Base-by-base conservation (phyloP, 148 eudicot genomes). In the Fagopyrum homotropicum region DNA sequence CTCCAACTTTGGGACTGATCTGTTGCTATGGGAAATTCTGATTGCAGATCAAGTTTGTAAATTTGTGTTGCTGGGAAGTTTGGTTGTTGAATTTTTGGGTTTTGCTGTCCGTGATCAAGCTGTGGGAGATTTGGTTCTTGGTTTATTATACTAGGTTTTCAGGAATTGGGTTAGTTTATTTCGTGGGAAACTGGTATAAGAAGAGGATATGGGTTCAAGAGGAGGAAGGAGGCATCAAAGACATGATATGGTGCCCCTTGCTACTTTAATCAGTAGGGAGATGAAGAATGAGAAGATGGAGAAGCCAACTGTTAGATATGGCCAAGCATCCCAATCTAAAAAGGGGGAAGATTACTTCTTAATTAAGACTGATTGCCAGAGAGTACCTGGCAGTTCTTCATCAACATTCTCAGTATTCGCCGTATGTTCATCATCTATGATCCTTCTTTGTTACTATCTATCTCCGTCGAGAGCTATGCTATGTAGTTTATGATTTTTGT, bases 271-370 rank as follows among this genome's bases (percentile, higher is more conserved):
- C 16, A 84, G 84, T 75, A 84, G 82, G 74, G 97, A 92, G 76
- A 71, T 88, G 81, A 90, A 78, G 80, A 88, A 61, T 73, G 97
- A 92, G 81, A 90, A 87, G 79, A 86, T 90, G 89, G 95, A 87
- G 80, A 92, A 87, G 79, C 97, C 97, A 16, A 83, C 63, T 17
- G 81, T 90, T 73, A 81, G 81, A 46, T 87, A 80, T 81, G 97
- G 97, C 4, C 76, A 86, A 82, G 89, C 97, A 35, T 92, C 87
- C 49, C 89, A 88, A 79, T 85, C 95, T 52, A 88, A 82, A 82
- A 92, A 90, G 85, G 97, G 96, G 75, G 97, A 92, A 50, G 97
- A 92, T 83, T 92, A 81, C 75, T 81, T 87, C 75, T 76, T 92
- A 75, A 82, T 85, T 2, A 92, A 87, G 78, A 84, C 97, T 0